phyloP scores from a whole-genome alignment of 2,329 filamentous ascomycete species.

The Lecanicillium sp. region DNA sequence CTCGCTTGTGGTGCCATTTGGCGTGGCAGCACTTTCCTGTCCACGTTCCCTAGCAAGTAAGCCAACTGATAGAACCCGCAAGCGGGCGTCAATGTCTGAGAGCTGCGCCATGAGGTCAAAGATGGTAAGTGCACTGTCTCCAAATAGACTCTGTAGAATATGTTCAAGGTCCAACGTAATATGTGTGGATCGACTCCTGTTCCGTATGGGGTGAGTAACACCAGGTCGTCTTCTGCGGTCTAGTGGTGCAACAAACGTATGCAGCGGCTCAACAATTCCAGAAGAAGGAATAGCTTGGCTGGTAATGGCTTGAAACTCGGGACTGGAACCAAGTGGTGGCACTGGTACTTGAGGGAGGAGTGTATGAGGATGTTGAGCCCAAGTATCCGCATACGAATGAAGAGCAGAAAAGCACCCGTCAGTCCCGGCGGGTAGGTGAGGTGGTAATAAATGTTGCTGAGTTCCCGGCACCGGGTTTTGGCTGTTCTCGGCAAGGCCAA shows the following conservation, averaged over 20 bases:
- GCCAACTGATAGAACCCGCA: conserved; percentile 28
- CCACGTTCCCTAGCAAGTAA: conserved; percentile 18
- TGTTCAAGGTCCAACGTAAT: conserved; percentile 1
- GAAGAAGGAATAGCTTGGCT: too few species aligned
- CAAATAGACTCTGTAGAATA: conserved; percentile 12
- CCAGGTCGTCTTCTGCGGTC: background rate
- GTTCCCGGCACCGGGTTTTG: conserved; percentile 9
- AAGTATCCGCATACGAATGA: conserved; percentile 1
- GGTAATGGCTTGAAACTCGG: background rate
- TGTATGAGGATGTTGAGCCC: background rate
- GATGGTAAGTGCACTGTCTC: conserved; percentile 15
- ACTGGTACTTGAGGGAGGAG: too few species aligned
- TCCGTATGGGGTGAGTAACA: background rate
- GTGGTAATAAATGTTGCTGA: conserved; percentile 21
- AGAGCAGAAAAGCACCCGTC: conserved; percentile 3
- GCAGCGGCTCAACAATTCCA: background rate
- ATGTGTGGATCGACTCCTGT: background rate
- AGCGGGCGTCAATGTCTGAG: conserved; percentile 27
- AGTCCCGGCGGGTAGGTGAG: background rate
- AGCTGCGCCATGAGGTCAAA: conserved; percentile 31
- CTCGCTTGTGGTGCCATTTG: conserved; percentile 15
- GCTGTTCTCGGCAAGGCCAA: conserved; percentile 13
- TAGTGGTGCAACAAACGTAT: background rate
- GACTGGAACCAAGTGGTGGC: too few species aligned
- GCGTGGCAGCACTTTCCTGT: conserved; percentile 11